Percentiles rank a stretch among this genome's conserved stretches.
These are phyloP conservation scores for Tarenaya hassleriana DNA, from an alignment of 345 rosid genomes.

Conservation along the genomic window DNA sequence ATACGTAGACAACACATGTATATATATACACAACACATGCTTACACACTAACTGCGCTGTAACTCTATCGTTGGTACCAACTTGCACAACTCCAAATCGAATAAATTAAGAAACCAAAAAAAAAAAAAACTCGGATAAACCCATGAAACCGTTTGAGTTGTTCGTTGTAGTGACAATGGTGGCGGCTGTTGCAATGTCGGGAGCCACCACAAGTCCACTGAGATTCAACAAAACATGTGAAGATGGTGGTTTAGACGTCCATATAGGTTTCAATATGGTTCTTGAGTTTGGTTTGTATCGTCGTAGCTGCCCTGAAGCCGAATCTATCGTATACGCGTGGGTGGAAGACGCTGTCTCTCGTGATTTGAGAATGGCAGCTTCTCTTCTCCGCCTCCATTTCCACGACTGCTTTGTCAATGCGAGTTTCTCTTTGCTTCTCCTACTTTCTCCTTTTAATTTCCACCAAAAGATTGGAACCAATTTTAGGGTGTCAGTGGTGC, in stretches of 20 bases:
- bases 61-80: no score
- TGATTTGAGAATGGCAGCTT: constrained; percentile 75
- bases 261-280: constrained; percentile 32
- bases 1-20: no score
- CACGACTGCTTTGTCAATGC: constrained; percentile 81
- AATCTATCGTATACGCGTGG: constrained; percentile 51
- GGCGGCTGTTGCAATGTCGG: constrained; percentile 24
- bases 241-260: constrained; percentile 29
- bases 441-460: neutral
- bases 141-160: constrained; percentile 16
- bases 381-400: constrained; percentile 72
- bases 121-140: no score
- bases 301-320: constrained; percentile 60
- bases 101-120: no score
- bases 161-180: constrained; percentile 16
- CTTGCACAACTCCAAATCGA: no score
- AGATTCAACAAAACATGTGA: constrained; percentile 42
- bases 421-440: constrained; percentile 18
- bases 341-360: constrained; percentile 49
- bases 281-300: constrained; percentile 44
- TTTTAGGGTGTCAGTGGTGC: constrained; percentile 22
- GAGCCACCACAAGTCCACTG: constrained; percentile 13
- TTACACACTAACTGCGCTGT: no score
- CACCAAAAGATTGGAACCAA: neutral
- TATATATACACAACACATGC: no score